These are phyloP conservation scores for Euphrasia confusa DNA, from an alignment of 257 asterid genomes.

Conservation along the genomic window DNA sequence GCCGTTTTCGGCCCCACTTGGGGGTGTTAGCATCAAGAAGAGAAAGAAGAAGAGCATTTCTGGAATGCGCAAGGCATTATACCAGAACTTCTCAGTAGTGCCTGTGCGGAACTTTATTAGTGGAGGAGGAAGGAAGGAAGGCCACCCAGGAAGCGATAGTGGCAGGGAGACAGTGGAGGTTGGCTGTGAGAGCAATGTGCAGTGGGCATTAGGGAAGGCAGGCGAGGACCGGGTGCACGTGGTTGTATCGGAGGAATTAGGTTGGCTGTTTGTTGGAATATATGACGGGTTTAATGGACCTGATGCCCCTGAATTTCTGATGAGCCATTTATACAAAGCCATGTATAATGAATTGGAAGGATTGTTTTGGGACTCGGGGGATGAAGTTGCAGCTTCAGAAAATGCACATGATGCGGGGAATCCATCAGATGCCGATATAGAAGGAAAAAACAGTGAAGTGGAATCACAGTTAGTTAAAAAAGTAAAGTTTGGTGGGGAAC, in stretches of 20 bases:
- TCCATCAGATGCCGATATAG: constrained; percentile 26
- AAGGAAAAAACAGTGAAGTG: constrained; percentile 31
- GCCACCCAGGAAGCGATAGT: constrained; percentile 29
- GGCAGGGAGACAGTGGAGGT: constrained; percentile 42
- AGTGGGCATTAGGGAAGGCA: constrained; percentile 95
- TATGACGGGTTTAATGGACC: constrained; percentile 98
- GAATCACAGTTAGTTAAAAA: constrained; percentile 45
- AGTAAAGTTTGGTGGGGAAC: constrained; percentile 69
- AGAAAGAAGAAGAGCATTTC: constrained; percentile 70
- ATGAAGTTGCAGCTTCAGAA: constrained; percentile 40
- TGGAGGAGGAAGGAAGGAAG: constrained; percentile 54
- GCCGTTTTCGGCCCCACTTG: constrained; percentile 89
- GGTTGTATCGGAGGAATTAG: constrained; percentile 90
- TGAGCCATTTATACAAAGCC: constrained; percentile 84
- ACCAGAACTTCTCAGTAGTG: constrained; percentile 74
- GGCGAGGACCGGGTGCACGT: constrained; percentile 99
- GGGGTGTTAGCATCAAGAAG: constrained; percentile 65
- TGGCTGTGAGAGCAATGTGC: constrained; percentile 61
- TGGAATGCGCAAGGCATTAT: constrained; percentile 69
- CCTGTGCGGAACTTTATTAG: constrained; percentile 73
- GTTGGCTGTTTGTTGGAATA: constrained; percentile 96
- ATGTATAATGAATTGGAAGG: constrained; percentile 86
- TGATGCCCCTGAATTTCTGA: constrained; percentile 92
- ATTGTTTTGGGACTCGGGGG: constrained; percentile 85
- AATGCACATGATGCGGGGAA: constrained; percentile 28